Base-by-base conservation (phyloP, 352 stramenopile species). In the Pythium rishiriense region DNA sequence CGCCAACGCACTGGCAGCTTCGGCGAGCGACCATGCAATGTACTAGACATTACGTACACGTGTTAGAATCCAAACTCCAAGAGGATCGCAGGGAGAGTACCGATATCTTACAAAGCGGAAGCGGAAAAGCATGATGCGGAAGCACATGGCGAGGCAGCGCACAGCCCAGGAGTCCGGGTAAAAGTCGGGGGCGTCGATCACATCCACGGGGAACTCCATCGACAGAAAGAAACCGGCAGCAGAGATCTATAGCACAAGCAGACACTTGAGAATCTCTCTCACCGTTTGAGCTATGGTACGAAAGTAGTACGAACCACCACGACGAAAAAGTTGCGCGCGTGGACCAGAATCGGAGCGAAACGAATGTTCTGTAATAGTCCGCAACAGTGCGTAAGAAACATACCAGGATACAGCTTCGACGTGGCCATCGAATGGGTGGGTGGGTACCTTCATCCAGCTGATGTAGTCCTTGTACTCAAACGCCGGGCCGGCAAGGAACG, bases 401-500 rank as follows among this genome's bases (percentile, higher is more conserved):
- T 10, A 35, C 31, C 5, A 5, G 5, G 5, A 35, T 11, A 35
- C 5, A 35, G 31, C 31, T 11, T 5, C 31, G 31, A 35, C 5
- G 31, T 10, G 5, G 31, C 31, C 31, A 35, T 35, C 31, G 31
- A n/a, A 35, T 35, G 31, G 10, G 10, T 11, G 31, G 31, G 10
- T 14, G 15, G 43, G 7, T 41, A 88, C 81, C 65, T 86, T 79
- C 76, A 92, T 92, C 84, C 84, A 95, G 35, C 70, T 76, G 46
- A 92, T 58, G 62, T 92, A 95, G 59, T 95, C 83, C 55, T 88
- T 90, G 74, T 91, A 95, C 72, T 95, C 87, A 46, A 94, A 94
- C 14, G 74, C 78, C 15, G 87, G 87, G 7, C 87, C 87, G 46
- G 85, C 87, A 22, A 95, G 74, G 64, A 90, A 94, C 51, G 85